Evolutionary conservation across 2,329 filamentous ascomycete species (phyloP).

Genomic region (Nakataea oryzae): DNA sequence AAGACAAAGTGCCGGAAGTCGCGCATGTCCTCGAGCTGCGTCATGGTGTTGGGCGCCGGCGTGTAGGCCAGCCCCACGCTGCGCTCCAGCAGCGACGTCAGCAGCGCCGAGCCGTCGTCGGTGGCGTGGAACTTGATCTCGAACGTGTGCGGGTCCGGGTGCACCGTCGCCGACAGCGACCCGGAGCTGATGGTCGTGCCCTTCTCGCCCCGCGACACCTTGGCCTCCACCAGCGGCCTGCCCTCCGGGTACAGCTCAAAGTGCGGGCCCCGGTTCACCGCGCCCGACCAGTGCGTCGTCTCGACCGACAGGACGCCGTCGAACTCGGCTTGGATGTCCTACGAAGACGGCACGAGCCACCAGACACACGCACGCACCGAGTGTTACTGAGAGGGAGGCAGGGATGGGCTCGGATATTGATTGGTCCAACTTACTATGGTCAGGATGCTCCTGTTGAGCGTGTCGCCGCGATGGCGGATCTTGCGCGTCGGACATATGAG

Average conservation of each 20-base stretch:
- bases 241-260: conserved; percentile 48
- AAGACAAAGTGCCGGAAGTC: conserved; percentile 45
- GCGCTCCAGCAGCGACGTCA: conserved; percentile 44
- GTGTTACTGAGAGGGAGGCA: no score
- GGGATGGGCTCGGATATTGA: no score
- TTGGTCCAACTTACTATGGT: conserved; percentile 35
- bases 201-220: conserved; percentile 18
- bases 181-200: conserved; percentile 41
- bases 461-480: conserved; percentile 42
- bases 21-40: conserved; percentile 41
- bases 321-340: conserved; percentile 43
- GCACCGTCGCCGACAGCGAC: conserved; percentile 29
- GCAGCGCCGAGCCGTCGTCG: conserved; percentile 30
- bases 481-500: conserved; percentile 48
- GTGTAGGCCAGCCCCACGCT: conserved; percentile 48
- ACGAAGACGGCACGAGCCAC: neutral
- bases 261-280: conserved; percentile 38
- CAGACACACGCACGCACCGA: no score
- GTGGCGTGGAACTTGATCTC: conserved; percentile 43
- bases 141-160: conserved; percentile 36
- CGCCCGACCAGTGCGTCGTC: conserved; percentile 46
- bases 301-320: conserved; percentile 51
- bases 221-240: conserved; percentile 20
- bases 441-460: conserved; percentile 42
- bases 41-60: conserved; percentile 38